Conservation (phyloP, 2,329 filamentous ascomycete genomes). For the Calonectria henricotiae region DNA sequence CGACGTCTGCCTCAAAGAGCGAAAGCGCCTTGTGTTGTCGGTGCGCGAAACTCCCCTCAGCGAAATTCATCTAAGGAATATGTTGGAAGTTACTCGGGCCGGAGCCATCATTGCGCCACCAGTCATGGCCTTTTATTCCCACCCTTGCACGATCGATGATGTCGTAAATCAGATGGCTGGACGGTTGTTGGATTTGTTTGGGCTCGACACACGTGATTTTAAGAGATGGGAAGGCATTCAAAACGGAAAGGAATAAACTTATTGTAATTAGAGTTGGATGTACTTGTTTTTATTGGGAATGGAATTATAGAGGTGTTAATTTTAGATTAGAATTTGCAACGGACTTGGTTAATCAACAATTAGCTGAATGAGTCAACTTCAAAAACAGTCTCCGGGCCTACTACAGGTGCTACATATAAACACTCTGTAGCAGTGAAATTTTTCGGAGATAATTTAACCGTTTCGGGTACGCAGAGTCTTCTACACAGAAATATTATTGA, state of each 20-base stretch:
- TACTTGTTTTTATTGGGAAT: not conserved
- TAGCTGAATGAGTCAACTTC: no score
- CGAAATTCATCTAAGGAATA: constrained; percentile 65
- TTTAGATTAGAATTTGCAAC: no score
- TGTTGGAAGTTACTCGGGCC: constrained; percentile 59
- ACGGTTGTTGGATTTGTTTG: constrained; percentile 64
- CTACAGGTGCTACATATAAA: no score
- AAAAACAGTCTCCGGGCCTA: no score
- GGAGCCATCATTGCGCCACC: constrained; percentile 65
- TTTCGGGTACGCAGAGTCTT: no score
- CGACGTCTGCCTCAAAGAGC: constrained; percentile 66
- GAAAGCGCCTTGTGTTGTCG: constrained; percentile 59
- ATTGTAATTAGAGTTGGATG: not conserved
- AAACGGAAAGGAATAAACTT: constrained; percentile 14
- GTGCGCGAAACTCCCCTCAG: constrained; percentile 65
- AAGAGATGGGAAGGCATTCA: constrained; percentile 56
- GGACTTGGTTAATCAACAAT: no score
- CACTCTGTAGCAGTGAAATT: no score
- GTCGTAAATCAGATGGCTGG: constrained; percentile 64
- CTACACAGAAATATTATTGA: no score
- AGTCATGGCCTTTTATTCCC: constrained; percentile 64
- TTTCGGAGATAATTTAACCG: no score
- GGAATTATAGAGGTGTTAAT: not conserved
- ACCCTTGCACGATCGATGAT: constrained; percentile 60
- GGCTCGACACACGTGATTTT: constrained; percentile 60